phyloP scores from a whole-genome alignment of 2,329 filamentous ascomycete genomes.

The Fusarium buxicola region DNA sequence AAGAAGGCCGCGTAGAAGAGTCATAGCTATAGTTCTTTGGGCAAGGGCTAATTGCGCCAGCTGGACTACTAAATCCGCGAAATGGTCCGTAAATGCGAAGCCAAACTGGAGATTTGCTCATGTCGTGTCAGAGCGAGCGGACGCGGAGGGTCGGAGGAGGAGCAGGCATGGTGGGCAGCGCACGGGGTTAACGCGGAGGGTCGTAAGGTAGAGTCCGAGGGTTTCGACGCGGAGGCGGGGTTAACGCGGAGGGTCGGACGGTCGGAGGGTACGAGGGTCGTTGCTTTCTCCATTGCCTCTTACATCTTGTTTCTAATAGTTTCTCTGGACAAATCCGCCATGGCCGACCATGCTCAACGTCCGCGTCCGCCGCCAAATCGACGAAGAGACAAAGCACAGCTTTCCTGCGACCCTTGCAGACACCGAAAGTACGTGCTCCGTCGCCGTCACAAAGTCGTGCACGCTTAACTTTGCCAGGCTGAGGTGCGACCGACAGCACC shows the following conservation, averaged over 20 bases:
- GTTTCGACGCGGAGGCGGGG: conserved; percentile 16
- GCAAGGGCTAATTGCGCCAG: conserved; percentile 8
- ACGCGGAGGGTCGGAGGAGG: conserved; percentile 17
- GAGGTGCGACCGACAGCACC: conserved; percentile 29
- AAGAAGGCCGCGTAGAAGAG: conserved; percentile 1
- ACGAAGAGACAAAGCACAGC: conserved; percentile 31
- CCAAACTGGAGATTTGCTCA: conserved; percentile 15
- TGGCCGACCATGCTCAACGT: conserved; percentile 23
- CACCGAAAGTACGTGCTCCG: conserved; percentile 23
- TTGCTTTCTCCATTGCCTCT: conserved; percentile 20
- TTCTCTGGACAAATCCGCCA: conserved; percentile 4
- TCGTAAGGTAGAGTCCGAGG: too few relatives aligned
- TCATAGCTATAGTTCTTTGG: conserved; percentile 18
- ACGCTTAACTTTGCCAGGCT: conserved; percentile 17
- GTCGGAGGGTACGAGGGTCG: conserved; percentile 23
- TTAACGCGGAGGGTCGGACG: conserved; percentile 7
- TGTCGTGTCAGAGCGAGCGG: conserved; percentile 7
- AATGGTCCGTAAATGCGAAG: conserved; percentile 13
- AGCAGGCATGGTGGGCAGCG: conserved; percentile 5
- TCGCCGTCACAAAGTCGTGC: conserved; percentile 6
- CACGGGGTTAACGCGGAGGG: not conserved
- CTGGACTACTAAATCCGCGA: conserved; percentile 22
- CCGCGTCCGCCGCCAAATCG: conserved; percentile 28
- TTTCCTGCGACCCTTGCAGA: conserved; percentile 29
- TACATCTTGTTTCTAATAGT: conserved; percentile 2